Conservation (phyloP, 2,329 filamentous ascomycete species). For the Cytospora schulzeri region DNA sequence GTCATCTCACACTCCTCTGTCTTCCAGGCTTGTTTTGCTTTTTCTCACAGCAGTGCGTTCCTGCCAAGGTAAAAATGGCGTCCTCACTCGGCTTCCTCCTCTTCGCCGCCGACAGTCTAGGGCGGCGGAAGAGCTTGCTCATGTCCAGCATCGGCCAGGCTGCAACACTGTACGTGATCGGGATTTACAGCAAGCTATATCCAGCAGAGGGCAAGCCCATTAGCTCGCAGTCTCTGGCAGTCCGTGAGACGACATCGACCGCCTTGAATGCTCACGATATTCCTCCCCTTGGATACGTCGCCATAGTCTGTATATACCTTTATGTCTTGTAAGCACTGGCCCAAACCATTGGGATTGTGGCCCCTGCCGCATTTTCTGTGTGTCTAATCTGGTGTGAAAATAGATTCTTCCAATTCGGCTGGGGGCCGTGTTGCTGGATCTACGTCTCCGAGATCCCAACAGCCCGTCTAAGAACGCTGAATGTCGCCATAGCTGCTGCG, state of each 20-base stretch:
- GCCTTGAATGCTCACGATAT: constrained; percentile 40
- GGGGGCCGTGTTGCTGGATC: constrained; percentile 66
- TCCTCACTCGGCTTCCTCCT: constrained; percentile 66
- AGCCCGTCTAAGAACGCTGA: constrained; percentile 58
- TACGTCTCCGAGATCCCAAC: constrained; percentile 65
- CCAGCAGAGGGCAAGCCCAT: background rate
- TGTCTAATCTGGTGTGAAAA: background rate
- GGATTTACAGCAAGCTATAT: constrained; percentile 11
- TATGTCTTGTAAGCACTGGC: constrained; percentile 58
- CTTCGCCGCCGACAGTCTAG: constrained; percentile 70
- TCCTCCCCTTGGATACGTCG: constrained; percentile 68
- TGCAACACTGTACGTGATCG: constrained; percentile 43
- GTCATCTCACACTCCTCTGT: background rate
- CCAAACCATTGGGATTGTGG: background rate
- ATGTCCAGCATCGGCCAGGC: constrained; percentile 67
- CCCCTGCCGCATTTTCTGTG: background rate
- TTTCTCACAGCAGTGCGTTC: background rate
- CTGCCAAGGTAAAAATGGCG: constrained; percentile 53
- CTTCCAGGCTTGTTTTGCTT: too few relatives aligned
- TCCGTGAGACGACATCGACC: constrained; percentile 4
- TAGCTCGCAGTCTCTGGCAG: background rate
- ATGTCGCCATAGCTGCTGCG: constrained; percentile 62
- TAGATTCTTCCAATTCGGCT: constrained; percentile 61
- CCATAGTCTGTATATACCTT: constrained; percentile 71
- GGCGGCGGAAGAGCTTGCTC: constrained; percentile 61